Base-by-base conservation (phyloP, 1,284 basidiomycete species). In the Marasmius fiardii region DNA sequence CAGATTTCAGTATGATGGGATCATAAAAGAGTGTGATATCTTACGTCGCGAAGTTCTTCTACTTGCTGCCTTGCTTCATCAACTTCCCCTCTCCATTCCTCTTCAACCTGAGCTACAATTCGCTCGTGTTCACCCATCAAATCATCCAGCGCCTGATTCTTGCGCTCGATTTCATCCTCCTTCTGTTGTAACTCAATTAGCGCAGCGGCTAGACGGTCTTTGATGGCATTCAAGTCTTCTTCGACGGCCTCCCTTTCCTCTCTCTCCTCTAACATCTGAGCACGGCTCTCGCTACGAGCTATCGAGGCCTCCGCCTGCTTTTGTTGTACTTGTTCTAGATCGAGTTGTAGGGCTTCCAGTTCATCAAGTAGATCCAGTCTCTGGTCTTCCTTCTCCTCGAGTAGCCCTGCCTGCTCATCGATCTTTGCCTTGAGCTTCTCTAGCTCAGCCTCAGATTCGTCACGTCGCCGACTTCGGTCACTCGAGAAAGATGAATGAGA, bases 181-280 rank as follows among this genome's bases (percentile, higher is more conserved):
- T 83, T 87, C 68, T 90, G 85, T 67, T 91, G 88, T 26, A 92
- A 71, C 68, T 93, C 90, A 59, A 94, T 91, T 63, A 85, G 79
- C 4, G 84, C 80, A 0, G 88, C 88, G 0, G 91, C 88, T 2
- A 92, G 75, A 66, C 84, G 84, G 70, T 93, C 92, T 49, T 85
- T 75, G 41, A 90, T 71, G 0, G 81, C 76, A 63, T 91, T 90
- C 53, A 92, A 67, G 60, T 86, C 86, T 14, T 88, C 88, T 64
- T 91, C 86, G 2, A 87, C 79, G 0, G 81, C 83, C 64, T 90
- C 87, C 26, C 86, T 73, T 58, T 87, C 85, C 58, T 89, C 85
- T 18, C 81, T 73, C 58, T 85, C 86, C 63, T 90, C 86, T 44
- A 87, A 57, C 1, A 90, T 71, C 67, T 85, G 79, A 1, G 81